phyloP scores from a whole-genome alignment of 352 stramenopile genomes.

The Globisporangium echinulatum region DNA sequence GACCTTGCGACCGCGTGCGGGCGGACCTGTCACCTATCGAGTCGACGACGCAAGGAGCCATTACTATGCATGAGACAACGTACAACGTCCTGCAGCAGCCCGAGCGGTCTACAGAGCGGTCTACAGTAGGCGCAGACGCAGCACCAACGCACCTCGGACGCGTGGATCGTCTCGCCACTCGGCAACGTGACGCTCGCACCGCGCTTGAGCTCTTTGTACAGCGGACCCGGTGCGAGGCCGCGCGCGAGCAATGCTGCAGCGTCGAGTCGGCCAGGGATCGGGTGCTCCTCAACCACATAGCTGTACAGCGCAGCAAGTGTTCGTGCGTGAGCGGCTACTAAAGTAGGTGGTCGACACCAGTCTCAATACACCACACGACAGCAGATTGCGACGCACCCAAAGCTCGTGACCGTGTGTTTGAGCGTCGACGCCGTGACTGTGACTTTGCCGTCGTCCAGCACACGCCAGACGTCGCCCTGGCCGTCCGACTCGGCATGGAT shows the following conservation, averaged over 20 bases:
- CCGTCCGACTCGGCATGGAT: conserved; percentile 55
- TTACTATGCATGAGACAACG: background rate
- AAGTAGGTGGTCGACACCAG: background rate
- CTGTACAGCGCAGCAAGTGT: conserved; percentile 12
- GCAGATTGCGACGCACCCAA: conserved; percentile 27
- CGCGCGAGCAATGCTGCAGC: conserved; percentile 68
- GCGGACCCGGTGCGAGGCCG: conserved; percentile 81
- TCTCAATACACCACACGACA: background rate
- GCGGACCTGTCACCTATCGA: conserved; percentile 46
- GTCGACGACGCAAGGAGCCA: background rate
- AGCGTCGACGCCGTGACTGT: conserved; percentile 54
- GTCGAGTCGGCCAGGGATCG: conserved; percentile 79
- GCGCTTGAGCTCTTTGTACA: conserved; percentile 88
- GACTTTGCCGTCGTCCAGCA: conserved; percentile 62
- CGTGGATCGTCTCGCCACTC: conserved; percentile 64
- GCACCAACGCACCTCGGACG: conserved; percentile 52
- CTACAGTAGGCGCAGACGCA: background rate
- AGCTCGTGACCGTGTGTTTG: conserved; percentile 77
- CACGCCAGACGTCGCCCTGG: conserved; percentile 58
- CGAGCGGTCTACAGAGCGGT: background rate
- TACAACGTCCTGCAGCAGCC: background rate
- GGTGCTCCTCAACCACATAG: conserved; percentile 76
- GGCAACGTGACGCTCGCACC: conserved; percentile 81
- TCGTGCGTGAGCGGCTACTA: background rate
- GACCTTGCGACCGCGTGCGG: conserved; percentile 58